Percentiles rank a stretch among this genome's conserved stretches.
phyloP scores from a whole-genome alignment of 2,329 filamentous ascomycete genomes.

The Colletotrichum shisoi region DNA sequence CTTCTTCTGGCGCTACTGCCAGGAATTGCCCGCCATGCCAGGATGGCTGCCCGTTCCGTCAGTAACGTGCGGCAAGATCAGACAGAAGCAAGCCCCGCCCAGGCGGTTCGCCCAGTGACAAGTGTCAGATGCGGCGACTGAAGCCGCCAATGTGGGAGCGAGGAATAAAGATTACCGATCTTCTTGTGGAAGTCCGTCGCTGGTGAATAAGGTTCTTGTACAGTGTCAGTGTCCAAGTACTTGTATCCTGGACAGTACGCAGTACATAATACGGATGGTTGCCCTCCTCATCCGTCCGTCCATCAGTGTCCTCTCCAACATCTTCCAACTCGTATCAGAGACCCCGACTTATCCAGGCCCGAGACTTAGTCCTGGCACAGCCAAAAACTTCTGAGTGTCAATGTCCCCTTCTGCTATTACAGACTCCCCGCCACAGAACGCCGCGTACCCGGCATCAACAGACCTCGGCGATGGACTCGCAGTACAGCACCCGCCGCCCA shows the following conservation, averaged over 20 bases:
- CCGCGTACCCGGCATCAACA: slow-evolving; percentile 52
- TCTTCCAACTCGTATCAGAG: not conserved
- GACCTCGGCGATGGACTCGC: slow-evolving; percentile 59
- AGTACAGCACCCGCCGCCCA: slow-evolving; percentile 58
- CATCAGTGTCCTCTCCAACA: not conserved
- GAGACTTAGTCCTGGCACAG: slow-evolving; percentile 9
- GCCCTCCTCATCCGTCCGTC: not conserved
- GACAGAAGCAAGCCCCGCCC: slow-evolving; percentile 20
- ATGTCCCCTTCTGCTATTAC: slow-evolving; percentile 69
- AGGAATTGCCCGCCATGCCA: slow-evolving; percentile 19
- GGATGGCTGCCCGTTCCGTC: slow-evolving; percentile 24
- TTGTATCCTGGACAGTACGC: slow-evolving; percentile 12
- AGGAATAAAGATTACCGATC: slow-evolving; percentile 11
- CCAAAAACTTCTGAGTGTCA: slow-evolving; percentile 42
- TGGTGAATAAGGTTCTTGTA: slow-evolving; percentile 20
- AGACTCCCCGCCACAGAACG: slow-evolving; percentile 57
- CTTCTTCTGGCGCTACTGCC: slow-evolving; percentile 30
- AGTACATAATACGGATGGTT: slow-evolving; percentile 1
- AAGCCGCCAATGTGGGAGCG: slow-evolving; percentile 12
- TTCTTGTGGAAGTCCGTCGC: slow-evolving; percentile 29
- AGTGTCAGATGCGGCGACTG: slow-evolving; percentile 19
- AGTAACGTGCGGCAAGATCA: not conserved
- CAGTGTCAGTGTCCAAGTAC: slow-evolving; percentile 12
- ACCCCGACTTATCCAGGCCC: not conserved
- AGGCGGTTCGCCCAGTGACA: slow-evolving; percentile 21